Base-by-base conservation (phyloP, 2,329 filamentous ascomycete genomes). In the Alternaria rosae region DNA sequence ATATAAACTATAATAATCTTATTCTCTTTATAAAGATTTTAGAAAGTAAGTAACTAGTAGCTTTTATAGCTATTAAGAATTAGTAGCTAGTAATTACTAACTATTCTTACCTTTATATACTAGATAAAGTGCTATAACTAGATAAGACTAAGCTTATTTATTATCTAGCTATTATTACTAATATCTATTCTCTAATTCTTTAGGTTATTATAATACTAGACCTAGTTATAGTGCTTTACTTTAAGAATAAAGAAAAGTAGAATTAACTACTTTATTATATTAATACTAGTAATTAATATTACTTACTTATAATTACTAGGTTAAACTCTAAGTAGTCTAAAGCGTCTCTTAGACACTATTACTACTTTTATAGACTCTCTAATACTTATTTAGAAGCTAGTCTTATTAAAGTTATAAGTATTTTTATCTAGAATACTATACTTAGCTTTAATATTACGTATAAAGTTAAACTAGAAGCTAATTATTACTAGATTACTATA, bases 41-140 rank as follows among this genome's bases (percentile, higher is more conserved):
- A 42, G 38, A 42, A 42, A n/a, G 38, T 17, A 17, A 42, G 38
- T n/a, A n/a, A 42, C 13, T 42, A n/a, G 20, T 42, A 42, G 38
- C 38, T 42, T 17, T 42, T 42, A 42, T 42, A 42, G 38, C 38
- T 42, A 42, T 42, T 42, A 42, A 42, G 38, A n/a, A 42, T 42
- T 15, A 42, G 13, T 42, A 42, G 38, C 11, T 42, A 42, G 38
- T 42, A 42, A 45, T 6, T 42, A 17, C 79, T 71, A 30, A 67
- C 68, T 54, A 43, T 66, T 35, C 65, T 62, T 17, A 35, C 47
- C 51, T 64, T 70, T 64, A 66, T 78, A 61, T 76, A 65, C 56
- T 68, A 55, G 59, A 79, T 66, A 70, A 81, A 81, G 69, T 80
- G 65, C 71, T 78, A 30, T 23, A 80, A 57, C 78, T 65, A 81